phyloP scores from a whole-genome alignment of 1,284 basidiomycete species.

The Gymnopus androsaceus region DNA sequence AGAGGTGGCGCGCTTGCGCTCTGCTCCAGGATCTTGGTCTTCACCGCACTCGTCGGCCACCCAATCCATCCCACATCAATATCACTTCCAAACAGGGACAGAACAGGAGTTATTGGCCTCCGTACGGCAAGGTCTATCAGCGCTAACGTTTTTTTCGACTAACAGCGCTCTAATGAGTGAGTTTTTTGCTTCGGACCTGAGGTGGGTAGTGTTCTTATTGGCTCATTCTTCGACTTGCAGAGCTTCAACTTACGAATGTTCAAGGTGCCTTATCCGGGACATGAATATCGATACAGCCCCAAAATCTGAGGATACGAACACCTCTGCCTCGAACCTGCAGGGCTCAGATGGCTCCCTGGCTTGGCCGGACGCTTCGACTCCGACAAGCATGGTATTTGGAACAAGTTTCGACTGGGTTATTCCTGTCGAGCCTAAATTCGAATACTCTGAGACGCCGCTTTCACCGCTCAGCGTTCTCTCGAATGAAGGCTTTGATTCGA shows the following conservation, averaged over 20 bases:
- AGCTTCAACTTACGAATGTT: constrained; percentile 40
- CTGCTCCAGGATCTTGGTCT: constrained; percentile 30
- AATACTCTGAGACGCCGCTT: too few species aligned
- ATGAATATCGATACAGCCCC: not conserved
- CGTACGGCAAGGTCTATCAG: constrained; percentile 36
- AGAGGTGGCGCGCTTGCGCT: constrained; percentile 40
- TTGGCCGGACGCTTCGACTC: too few species aligned
- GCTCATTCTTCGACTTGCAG: constrained; percentile 24
- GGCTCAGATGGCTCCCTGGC: too few species aligned
- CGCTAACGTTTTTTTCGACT: constrained; percentile 39
- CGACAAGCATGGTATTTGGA: too few species aligned
- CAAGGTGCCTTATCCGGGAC: constrained; percentile 26
- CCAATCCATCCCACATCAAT: not conserved
- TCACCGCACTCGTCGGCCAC: constrained; percentile 19
- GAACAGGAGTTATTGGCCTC: constrained; percentile 38
- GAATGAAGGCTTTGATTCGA: too few species aligned
- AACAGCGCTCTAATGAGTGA: constrained; percentile 42
- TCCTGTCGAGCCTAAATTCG: too few species aligned
- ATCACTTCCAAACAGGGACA: constrained; percentile 9
- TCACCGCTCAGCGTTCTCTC: too few species aligned
- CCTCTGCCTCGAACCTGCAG: too few species aligned
- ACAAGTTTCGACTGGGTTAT: too few species aligned
- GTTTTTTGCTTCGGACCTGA: constrained; percentile 22
- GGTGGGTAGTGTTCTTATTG: constrained; percentile 13
- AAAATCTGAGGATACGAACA: too few species aligned